Conservation (phyloP, 768 basidiomycete species). For the Mycena chlorophos region DNA sequence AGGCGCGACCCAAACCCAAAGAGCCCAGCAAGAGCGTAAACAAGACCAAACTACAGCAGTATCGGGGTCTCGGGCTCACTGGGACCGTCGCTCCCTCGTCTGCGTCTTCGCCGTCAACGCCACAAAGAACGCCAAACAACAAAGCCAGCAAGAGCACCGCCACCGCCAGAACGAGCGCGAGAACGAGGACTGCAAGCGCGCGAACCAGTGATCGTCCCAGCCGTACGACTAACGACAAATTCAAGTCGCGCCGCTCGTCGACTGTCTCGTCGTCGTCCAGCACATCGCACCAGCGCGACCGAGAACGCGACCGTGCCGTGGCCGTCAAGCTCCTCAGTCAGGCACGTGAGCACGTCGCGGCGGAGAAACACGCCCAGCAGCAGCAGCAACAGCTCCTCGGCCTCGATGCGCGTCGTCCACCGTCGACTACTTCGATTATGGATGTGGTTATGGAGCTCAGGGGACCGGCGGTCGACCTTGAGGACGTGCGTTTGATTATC, state of each 20-base stretch:
- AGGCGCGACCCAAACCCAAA: constrained; percentile 8
- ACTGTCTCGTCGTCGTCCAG: neutral
- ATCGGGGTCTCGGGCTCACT: neutral
- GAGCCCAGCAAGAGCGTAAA: neutral
- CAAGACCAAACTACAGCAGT: neutral
- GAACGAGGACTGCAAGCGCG: no score
- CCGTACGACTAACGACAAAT: no score
- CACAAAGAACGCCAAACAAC: constrained; percentile 8
- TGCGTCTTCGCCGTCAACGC: neutral
- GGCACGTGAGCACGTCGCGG: constrained; percentile 18
- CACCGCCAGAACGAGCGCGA: no score
- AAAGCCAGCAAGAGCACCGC: neutral
- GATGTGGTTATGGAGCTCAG: constrained; percentile 47
- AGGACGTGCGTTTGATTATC: constrained; percentile 17
- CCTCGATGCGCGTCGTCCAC: neutral
- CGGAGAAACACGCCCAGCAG: neutral
- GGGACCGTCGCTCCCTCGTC: neutral
- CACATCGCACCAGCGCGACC: constrained; percentile 5
- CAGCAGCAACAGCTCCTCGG: neutral
- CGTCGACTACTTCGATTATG: constrained; percentile 41
- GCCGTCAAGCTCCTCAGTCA: constrained; percentile 10
- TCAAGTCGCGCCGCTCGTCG: neutral
- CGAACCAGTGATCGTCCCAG: no score
- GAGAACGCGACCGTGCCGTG: constrained; percentile 16
- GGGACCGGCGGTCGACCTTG: constrained; percentile 29